Evolutionary conservation across 2,329 filamentous ascomycete species (phyloP).

Genomic region (Penicillium sp.): DNA sequence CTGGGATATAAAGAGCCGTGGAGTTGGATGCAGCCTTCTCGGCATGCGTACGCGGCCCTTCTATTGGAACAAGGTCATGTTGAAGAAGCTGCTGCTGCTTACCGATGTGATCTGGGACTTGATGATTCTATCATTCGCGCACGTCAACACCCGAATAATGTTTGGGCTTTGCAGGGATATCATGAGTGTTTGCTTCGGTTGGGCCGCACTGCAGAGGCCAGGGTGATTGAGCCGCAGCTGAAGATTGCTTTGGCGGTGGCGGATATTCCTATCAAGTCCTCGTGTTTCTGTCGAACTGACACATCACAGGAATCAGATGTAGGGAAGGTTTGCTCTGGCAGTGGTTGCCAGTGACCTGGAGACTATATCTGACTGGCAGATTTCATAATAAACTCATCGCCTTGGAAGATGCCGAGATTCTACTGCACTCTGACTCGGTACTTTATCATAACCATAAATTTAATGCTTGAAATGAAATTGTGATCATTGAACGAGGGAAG

Average conservation of each 20-base stretch:
- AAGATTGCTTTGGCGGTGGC: constrained; percentile 55
- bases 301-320: constrained; percentile 8
- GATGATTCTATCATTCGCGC: constrained; percentile 63
- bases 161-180: constrained; percentile 73
- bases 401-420: too few relatives aligned
- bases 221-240: constrained; percentile 52
- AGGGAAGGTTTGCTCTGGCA: constrained; percentile 11
- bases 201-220: constrained; percentile 51
- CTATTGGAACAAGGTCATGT: constrained; percentile 65
- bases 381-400: neutral
- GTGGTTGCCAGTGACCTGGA: constrained; percentile 2
- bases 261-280: constrained; percentile 59
- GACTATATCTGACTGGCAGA: neutral
- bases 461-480: too few relatives aligned
- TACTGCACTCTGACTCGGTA: too few relatives aligned
- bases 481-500: too few relatives aligned
- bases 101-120: constrained; percentile 62
- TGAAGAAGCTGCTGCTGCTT: constrained; percentile 58
- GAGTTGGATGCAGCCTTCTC: constrained; percentile 76
- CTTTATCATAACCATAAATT: too few relatives aligned
- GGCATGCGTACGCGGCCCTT: constrained; percentile 70
- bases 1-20: constrained; percentile 73
- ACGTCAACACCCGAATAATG: constrained; percentile 68
- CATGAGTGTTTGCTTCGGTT: constrained; percentile 66
- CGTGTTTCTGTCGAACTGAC: constrained; percentile 57